Evolutionary conservation across 2,329 filamentous ascomycete species (phyloP), one percentile per base, ranked within the genome.

Genomic region (Zasmidium citrigriseum): DNA sequence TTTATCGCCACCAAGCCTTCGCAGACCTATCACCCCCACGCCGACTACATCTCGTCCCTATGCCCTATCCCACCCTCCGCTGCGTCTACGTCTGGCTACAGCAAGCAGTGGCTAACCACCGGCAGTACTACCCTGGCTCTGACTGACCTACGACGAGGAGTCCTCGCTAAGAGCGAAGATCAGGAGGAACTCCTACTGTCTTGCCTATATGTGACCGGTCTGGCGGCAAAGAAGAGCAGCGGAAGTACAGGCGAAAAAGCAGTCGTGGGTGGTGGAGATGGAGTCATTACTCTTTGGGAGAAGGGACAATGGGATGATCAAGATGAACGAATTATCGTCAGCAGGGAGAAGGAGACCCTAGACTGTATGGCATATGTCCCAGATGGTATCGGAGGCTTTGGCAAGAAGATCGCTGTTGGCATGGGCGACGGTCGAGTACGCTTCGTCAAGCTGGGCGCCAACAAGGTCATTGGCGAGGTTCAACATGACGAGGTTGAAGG

Each of bases 251-350:
- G 91, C 4, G 83, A 88, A 68, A 89, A 89, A 71, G 82, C 95
- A 2, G 75, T 95, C 2, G 90, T 92, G 0, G 89, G 90, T 34
- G 91, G 90, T 23, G 88, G 86, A 18, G 88, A 85, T 45, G 95
- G 95, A 2, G 86, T 97, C 1, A 74, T 98, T 62, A 97, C 93
- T 3, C 78, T 98, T 5, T 99, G 95, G 93, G 93, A 99, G 74
- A 89, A 89, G 65, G 93, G 93, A 1, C 86, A 90, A 0, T 98
- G 95, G 93, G 93, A 96, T 70, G 93, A 98, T 73, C 91, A 96
- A 73, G 90, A 96, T 67, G 92, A 96, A 76, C 85, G 92, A 53
- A 89, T 97, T 68, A 86, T 89, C 50, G 86, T 97, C 9, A 87
- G 91, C 64, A 75, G 77, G 24, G 69, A 72, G 54, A 78, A 77